Base-by-base conservation (phyloP, 2,329 filamentous ascomycete species). In the Nothophaeocryptopus gaeumannii region DNA sequence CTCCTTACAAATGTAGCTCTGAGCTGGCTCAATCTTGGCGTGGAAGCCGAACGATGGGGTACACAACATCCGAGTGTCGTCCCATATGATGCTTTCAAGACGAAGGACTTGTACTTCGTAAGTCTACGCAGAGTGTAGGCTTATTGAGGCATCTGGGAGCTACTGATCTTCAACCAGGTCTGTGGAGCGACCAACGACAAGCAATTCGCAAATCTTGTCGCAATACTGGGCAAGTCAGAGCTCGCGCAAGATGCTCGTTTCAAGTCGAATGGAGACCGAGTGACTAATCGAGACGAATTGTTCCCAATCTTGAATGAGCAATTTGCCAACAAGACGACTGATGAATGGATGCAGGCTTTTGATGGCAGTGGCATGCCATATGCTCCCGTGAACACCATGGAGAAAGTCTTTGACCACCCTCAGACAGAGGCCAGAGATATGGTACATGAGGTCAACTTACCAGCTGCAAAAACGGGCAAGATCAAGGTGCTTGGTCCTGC, bases 1-100 rank as follows among this genome's bases (percentile, higher is more conserved):
- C 50, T 75, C 11, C 58, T 76, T 5, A 70, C 67, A 20, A 76
- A 75, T 40, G 67, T 76, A 2, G 74, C 63, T 2, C 65, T 65
- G 40, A 67, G 63, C 8, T 71, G 68, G 68, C 44, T 74, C 39
- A 73, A 72, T 45, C 56, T 70, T 30, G 68, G 67, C 0, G 63
- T 70, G 3, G 69, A 75, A 52, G 70, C 70, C 0, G 58, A 72
- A 45, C 67, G 74, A 8, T 76, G 70, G 64, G 74, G 75, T 3
- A 73, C 72, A 5, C 70, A 66, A 15, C 74, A 78, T 62, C 74
- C 74, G 1, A 74, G 67, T 32, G 72, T 76, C 30, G 74, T 73
- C 9, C 74, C 74, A 1, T 78, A 76, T 45, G 67, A 75, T 48
- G 72, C 71, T 0, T 77, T 69, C 61, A 60, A 66, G 50, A 70